Evolutionary conservation across 345 rosid species (phyloP), one percentile per base, ranked within the genome.

Genomic region (Nephelium lappaceum): DNA sequence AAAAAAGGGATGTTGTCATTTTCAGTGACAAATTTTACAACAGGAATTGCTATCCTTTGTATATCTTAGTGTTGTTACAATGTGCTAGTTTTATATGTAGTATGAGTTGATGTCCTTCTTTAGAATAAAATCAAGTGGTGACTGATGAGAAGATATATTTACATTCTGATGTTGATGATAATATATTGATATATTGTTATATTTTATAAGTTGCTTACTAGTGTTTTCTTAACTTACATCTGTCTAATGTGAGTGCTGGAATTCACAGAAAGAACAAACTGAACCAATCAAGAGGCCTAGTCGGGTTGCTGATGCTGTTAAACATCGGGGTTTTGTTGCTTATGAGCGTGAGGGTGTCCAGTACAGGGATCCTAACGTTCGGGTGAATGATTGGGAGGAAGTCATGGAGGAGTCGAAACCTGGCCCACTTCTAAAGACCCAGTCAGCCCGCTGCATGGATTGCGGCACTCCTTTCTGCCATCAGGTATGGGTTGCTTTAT

Each of bases 401-500:
- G 99, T 97, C 72, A 92, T 87, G 92, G 91, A 91, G 87, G 91
- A 87, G 79, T 69, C 97, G 66, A 85, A 89, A 72, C 97, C 97
- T 73, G 92, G 98, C 27, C 93, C 95, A 11, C 94, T 97, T 51
- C 81, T 93, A 38, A 97, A 86, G 64, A 97, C 99, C 4, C 99
- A 97, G 80, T 90, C 99, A 21, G 98, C 99, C 61, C 98, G 99
- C 72, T 97, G 99, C 87, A 97, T 97, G 99, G 99, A 94, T 79
- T 97, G 99, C 83, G 99, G 99, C 49, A 97, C 99, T 76, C 99
- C 99, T 68, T 97, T 94, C 88, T 97, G 99, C 87, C 98, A 97
- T 79, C 99, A 97, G 97, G 99, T 89, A 79, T 74, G 66, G 3
- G 15, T 51, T 67, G 23, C 21, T n/a, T 24, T 0, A 36, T 51